These are phyloP conservation scores for Durusdinium trenchii DNA, from an alignment of 73 alveolate genomes.

Conservation along the genomic window DNA sequence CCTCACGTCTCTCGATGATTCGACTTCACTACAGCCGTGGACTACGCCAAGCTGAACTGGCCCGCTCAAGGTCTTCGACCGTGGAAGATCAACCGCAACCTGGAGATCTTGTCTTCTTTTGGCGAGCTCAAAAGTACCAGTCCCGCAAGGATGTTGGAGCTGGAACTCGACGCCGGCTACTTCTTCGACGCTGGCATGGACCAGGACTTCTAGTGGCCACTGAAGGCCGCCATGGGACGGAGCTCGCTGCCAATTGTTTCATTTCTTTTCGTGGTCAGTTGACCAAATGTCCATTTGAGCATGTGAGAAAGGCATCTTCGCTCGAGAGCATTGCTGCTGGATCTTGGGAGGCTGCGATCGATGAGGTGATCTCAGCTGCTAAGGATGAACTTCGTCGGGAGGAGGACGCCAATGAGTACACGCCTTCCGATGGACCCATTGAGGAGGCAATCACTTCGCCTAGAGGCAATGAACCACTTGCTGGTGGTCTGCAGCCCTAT, in stretches of 20 bases:
- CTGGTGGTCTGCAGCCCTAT: background rate
- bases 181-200: background rate
- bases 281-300: background rate
- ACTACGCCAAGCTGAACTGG: background rate
- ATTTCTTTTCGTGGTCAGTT: background rate
- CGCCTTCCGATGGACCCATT: background rate
- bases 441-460: too few relatives aligned
- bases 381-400: background rate
- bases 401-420: background rate
- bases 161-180: background rate
- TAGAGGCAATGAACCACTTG: background rate
- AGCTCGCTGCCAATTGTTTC: background rate
- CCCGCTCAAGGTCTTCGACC: background rate
- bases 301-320: background rate
- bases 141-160: background rate
- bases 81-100: background rate
- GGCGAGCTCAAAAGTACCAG: background rate
- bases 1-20: background rate
- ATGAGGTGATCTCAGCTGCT: background rate
- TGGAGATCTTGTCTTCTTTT: conserved; percentile 14
- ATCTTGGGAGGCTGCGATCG: background rate
- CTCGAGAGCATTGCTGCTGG: background rate
- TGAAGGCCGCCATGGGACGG: background rate
- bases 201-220: background rate
- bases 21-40: conserved; percentile 4